Percentiles rank a stretch among this genome's conserved stretches.
Evolutionary conservation across 176 grass and related monocot genomes (phyloP).

Genomic region (Eremochloa ophiuroides): DNA sequence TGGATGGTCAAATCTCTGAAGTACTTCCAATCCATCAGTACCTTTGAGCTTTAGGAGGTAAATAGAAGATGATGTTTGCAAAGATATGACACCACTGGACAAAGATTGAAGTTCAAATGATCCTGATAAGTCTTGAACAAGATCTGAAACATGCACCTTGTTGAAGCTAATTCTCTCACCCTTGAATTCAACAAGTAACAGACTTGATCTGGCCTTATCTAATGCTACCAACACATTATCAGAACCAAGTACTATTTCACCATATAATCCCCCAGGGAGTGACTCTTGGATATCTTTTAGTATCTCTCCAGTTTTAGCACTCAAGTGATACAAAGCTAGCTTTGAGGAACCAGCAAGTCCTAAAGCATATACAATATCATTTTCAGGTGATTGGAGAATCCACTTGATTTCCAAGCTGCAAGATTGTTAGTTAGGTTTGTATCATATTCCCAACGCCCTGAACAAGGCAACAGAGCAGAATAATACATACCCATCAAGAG

Average conservation of each 20-base stretch:
- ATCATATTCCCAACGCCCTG: conserved; percentile 1
- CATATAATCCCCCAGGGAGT: conserved; percentile 56
- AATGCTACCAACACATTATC: conserved; percentile 59
- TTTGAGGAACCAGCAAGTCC: conserved; percentile 67
- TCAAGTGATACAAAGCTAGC: conserved; percentile 70
- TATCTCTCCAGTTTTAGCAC: conserved; percentile 82
- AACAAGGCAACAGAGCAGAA: conserved; percentile 9
- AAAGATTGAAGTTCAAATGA: conserved; percentile 49
- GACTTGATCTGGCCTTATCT: conserved; percentile 58
- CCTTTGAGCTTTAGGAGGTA: conserved; percentile 63
- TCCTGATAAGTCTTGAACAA: conserved; percentile 60
- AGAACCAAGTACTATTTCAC: conserved; percentile 58
- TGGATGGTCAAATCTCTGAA: conserved; percentile 58
- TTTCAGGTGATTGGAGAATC: conserved; percentile 57
- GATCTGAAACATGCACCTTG: conserved; percentile 46
- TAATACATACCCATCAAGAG: conserved; percentile 65
- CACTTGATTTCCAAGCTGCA: conserved; percentile 78
- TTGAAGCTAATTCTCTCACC: conserved; percentile 54
- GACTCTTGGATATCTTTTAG: conserved; percentile 55
- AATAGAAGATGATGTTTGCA: conserved; percentile 63
- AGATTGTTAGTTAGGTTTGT: conserved; percentile 8
- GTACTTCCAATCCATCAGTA: conserved; percentile 53
- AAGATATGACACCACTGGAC: conserved; percentile 60
- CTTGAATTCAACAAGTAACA: conserved; percentile 68
- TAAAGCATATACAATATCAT: conserved; percentile 62